A percentile compares a stretch with the other conserved stretches of the same genome.
Evolutionary conservation across 495 filamentous ascomycete genomes (phyloP).

Genomic region (Penicillium goetzii): DNA sequence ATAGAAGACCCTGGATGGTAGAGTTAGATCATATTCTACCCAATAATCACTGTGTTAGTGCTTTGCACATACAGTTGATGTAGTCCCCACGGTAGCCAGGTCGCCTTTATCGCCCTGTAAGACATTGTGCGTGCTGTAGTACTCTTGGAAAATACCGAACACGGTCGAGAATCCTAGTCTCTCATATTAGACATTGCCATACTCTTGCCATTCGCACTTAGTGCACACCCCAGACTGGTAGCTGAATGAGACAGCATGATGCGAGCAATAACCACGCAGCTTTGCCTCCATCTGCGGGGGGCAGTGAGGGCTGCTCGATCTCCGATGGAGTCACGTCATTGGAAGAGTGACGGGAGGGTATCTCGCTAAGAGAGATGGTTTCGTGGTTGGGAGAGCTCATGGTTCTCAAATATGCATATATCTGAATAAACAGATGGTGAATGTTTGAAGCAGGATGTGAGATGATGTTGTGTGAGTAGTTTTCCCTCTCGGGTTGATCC

Average conservation of each 20-base stretch:
- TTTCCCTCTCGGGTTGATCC: conserved; percentile 14
- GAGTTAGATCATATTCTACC: conserved; percentile 13
- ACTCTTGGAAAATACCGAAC: conserved; percentile 56
- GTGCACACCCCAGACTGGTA: conserved; percentile 63
- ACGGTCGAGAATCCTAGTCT: conserved; percentile 53
- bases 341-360: conserved; percentile 8
- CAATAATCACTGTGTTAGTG: not conserved
- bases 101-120: conserved; percentile 41
- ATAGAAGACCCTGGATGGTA: conserved; percentile 52
- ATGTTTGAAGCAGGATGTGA: not conserved
- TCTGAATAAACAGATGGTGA: not conserved
- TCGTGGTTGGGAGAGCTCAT: conserved; percentile 20
- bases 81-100: conserved; percentile 58
- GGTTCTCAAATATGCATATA: not conserved
- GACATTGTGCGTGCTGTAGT: conserved; percentile 40
- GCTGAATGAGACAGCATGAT: conserved; percentile 64
- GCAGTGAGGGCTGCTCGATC: conserved; percentile 47
- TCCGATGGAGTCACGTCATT: conserved; percentile 22
- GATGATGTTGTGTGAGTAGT: conserved; percentile 2
- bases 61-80: conserved; percentile 38
- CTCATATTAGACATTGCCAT: not conserved
- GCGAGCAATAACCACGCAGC: conserved; percentile 67
- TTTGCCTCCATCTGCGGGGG: conserved; percentile 61
- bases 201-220: not conserved
- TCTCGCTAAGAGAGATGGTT: conserved; percentile 10